Conservation (phyloP, 2,329 filamentous ascomycete species). For the Aschersonia sp. region DNA sequence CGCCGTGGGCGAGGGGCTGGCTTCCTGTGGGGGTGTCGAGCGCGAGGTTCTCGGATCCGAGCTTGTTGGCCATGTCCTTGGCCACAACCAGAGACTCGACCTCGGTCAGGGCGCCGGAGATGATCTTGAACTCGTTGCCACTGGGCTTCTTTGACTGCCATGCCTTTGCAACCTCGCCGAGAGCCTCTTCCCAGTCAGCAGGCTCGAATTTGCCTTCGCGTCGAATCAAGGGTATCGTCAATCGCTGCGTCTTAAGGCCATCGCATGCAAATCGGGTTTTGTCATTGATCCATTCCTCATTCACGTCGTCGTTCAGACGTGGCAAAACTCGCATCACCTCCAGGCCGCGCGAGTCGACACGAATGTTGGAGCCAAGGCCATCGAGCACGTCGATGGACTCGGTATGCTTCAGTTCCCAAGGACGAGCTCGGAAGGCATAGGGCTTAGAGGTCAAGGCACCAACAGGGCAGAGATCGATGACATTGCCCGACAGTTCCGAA, state of each 20-base stretch:
- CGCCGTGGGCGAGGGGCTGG: slow-evolving; percentile 75
- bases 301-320: slow-evolving; percentile 90
- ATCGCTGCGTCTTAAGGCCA: slow-evolving; percentile 85
- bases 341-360: slow-evolving; percentile 80
- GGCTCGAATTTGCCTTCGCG: slow-evolving; percentile 84
- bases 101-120: slow-evolving; percentile 83
- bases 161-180: slow-evolving; percentile 72
- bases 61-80: slow-evolving; percentile 93
- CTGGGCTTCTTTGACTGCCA: slow-evolving; percentile 68
- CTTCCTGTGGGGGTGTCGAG: slow-evolving; percentile 79
- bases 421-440: slow-evolving; percentile 90
- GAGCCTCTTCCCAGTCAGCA: slow-evolving; percentile 87
- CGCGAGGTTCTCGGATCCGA: slow-evolving; percentile 90
- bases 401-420: slow-evolving; percentile 93
- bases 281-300: slow-evolving; percentile 99
- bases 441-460: slow-evolving; percentile 94
- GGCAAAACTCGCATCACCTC: slow-evolving; percentile 94
- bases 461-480: slow-evolving; percentile 96
- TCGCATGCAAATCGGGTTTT: slow-evolving; percentile 95
- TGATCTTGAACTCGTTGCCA: slow-evolving; percentile 88
- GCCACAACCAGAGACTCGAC: slow-evolving; percentile 88
- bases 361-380: slow-evolving; percentile 84
- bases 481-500: slow-evolving; percentile 89
- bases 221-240: slow-evolving; percentile 84
- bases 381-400: slow-evolving; percentile 94